Evolutionary conservation across 352 stramenopile genomes (phyloP), one percentile per base, ranked within the genome.

Genomic region (Plasmopara muralis): DNA sequence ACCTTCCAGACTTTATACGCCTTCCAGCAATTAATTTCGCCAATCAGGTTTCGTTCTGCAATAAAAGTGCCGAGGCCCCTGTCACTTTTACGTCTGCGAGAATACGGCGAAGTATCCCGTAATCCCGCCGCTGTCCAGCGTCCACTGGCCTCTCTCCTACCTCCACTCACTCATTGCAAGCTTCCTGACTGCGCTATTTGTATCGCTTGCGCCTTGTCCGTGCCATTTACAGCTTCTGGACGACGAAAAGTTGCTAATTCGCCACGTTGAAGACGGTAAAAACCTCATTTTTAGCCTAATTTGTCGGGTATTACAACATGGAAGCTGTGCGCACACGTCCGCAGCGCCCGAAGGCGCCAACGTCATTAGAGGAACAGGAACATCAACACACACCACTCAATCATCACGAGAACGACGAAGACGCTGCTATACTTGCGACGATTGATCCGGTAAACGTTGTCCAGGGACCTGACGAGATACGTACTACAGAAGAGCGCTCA

Each of bases 401-500:
- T 34, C 7, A 39, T 15, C 51, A 37, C 20, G 53, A 66, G 6
- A 49, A 62, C 4, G 61, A 67, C 6, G 43, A 58, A 8, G 47
- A 50, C 0, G 16, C 35, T 0, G 40, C 41, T 14, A 18, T 62
- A 10, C 40, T 43, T 6, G 56, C 43, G 6, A 64, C 49, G 10
- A 45, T 53, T 2, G 59, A 65, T 31, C 38, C 60, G 10, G 54
- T 25, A 25, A 25, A 66, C 39, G 38, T 48, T 0, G 28, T 20
- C 41, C 50, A 14, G 58, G 48, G 2, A 35, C 10, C 31, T 35
- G 31, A 12, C 2, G 74, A 86, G 49, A 83, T 87, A 54, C 56
- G 42, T 20, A 66, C 74, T 41, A 76, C 85, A 40, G 77, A 87
- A 48, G 71, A 87, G 13, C 69, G 83, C 10, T 56, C 87, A 7